Evolutionary conservation across 108 stramenopile genomes (phyloP).

Genomic region (Stephanodiscus triporus): DNA sequence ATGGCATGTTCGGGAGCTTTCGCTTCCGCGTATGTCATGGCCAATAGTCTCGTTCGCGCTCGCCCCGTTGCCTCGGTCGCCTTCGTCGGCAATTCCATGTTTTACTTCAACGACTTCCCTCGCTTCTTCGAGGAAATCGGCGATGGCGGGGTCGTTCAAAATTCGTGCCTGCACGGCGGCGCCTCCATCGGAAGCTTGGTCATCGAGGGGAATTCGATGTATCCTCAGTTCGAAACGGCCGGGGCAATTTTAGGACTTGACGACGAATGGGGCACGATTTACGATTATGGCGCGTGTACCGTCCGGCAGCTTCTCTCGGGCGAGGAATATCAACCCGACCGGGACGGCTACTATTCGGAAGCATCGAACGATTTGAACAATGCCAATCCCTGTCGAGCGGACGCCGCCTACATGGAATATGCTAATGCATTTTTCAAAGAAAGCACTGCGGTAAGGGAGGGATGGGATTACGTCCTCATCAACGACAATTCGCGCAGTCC

Average conservation of each 20-base stretch:
- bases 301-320: slow-evolving; percentile 51
- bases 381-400: too few species aligned
- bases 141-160: slow-evolving; percentile 40
- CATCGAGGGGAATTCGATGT: slow-evolving; percentile 62
- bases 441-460: background rate
- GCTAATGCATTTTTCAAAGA: too few species aligned
- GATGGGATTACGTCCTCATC: background rate
- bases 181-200: slow-evolving; percentile 45
- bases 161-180: slow-evolving; percentile 54
- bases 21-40: too few species aligned
- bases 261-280: slow-evolving; percentile 29
- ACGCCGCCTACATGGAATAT: too few species aligned
- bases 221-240: slow-evolving; percentile 47
- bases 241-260: slow-evolving; percentile 31
- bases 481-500: slow-evolving; percentile 7
- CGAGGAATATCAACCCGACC: too few species aligned
- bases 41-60: too few species aligned
- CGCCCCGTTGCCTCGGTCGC: slow-evolving; percentile 41
- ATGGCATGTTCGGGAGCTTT: too few species aligned
- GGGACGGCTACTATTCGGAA: too few species aligned
- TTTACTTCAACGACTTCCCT: slow-evolving; percentile 62
- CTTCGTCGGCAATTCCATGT: slow-evolving; percentile 56
- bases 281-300: slow-evolving; percentile 64
- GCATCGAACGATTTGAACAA: too few species aligned
- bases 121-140: slow-evolving; percentile 50